These are phyloP conservation scores for Coemansia sp. DNA, from an alignment of 192 early-diverging fungal species.

Conservation along the genomic window DNA sequence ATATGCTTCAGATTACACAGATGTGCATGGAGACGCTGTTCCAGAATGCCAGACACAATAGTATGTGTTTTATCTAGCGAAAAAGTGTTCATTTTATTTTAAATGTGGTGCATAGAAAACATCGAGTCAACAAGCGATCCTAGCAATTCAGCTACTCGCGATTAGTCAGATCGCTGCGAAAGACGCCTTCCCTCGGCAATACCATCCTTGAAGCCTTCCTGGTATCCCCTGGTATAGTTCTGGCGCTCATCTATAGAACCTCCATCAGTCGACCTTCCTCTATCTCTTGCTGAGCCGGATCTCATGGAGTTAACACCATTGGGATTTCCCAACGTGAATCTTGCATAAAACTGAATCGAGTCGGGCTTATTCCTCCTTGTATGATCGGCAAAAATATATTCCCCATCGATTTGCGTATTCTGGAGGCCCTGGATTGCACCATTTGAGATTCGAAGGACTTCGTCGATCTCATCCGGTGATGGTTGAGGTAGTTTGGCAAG, in stretches of 20 bases:
- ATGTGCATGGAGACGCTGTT: constrained; percentile 4
- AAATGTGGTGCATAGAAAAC: background rate
- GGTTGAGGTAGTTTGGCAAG: constrained; percentile 32
- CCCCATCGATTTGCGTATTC: constrained; percentile 11
- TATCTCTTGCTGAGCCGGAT: constrained; percentile 3
- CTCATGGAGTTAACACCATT: background rate
- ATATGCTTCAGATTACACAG: background rate
- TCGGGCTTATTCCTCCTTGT: constrained; percentile 31
- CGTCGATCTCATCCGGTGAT: constrained; percentile 16
- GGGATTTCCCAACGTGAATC: constrained; percentile 23
- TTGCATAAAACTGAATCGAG: constrained; percentile 46
- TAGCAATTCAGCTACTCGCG: background rate
- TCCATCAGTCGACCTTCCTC: too few species aligned
- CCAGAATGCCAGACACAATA: constrained; percentile 31
- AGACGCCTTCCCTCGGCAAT: constrained; percentile 13
- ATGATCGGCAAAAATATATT: constrained; percentile 6
- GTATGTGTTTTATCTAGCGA: background rate
- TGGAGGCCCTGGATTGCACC: constrained; percentile 21
- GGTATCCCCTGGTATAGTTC: constrained; percentile 33
- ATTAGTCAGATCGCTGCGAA: background rate
- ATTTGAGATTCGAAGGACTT: constrained; percentile 10
- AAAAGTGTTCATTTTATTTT: background rate
- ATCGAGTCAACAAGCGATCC: background rate
- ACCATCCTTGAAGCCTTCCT: constrained; percentile 40
- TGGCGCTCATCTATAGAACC: background rate